A percentile compares a stretch with the other conserved stretches of the same genome.
Conservation (phyloP, 768 basidiomycete genomes). For the Candolleomyces aberdarensis region DNA sequence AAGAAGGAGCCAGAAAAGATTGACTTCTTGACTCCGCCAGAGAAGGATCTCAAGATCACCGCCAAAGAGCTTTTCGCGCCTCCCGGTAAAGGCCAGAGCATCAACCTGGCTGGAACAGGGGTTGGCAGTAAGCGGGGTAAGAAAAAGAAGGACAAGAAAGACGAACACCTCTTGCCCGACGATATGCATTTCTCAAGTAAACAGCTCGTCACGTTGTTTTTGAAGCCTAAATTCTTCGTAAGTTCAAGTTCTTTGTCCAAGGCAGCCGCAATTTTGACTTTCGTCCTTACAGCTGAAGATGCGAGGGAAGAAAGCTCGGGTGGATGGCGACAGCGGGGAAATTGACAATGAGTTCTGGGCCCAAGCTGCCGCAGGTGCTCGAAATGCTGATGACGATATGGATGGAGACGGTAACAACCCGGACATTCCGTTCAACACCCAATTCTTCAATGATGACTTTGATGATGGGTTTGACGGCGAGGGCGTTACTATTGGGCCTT, state of each 20-base stretch:
- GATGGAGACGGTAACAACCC: constrained; percentile 59
- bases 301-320: constrained; percentile 66
- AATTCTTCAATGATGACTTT: constrained; percentile 93
- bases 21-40: constrained; percentile 64
- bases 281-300: constrained; percentile 67
- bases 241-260: constrained; percentile 22
- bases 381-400: constrained; percentile 39
- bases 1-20: constrained; percentile 83
- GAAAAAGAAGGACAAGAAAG: constrained; percentile 54
- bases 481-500: constrained; percentile 43
- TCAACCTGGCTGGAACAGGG: constrained; percentile 61
- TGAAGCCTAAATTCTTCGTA: constrained; percentile 95
- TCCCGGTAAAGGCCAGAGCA: constrained; percentile 65
- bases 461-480: constrained; percentile 70
- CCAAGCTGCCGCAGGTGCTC: constrained; percentile 73
- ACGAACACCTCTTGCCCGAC: constrained; percentile 82
- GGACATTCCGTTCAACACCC: constrained; percentile 84
- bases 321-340: constrained; percentile 74
- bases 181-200: constrained; percentile 96
- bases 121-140: constrained; percentile 47
- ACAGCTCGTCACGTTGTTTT: constrained; percentile 87
- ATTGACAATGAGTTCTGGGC: constrained; percentile 98
- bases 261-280: constrained; percentile 1
- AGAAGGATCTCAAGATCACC: constrained; percentile 57
- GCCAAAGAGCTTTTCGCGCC: constrained; percentile 76